Evolutionary conservation across 2,329 filamentous ascomycete species (phyloP), one percentile per base, ranked within the genome.

Genomic region (Cryphonectria parasitica): DNA sequence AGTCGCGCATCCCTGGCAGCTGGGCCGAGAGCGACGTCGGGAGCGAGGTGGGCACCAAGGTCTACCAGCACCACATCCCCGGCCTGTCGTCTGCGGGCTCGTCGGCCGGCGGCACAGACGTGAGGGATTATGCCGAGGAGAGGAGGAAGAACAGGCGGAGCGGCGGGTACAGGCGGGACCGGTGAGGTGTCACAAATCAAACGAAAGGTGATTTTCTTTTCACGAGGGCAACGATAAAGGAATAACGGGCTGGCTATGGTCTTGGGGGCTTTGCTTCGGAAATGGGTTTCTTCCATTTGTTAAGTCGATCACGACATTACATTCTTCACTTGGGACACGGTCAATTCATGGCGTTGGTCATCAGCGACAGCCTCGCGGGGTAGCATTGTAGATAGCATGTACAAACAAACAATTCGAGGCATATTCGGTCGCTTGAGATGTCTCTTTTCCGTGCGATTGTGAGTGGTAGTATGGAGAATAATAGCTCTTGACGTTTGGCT

Each of bases 1-100:
- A 77, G 69, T 77, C 80, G 36, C 77, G 78, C 6, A 75, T 81
- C 39, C 80, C 81, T 2, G 79, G 80, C 41, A 79, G 79, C 66
- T 82, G 79, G 76, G 76, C 75, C 63, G 79, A 80, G 69, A 84
- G 83, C 76, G 82, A 83, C 70, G 78, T 77, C 71, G 80, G 75
- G 60, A 85, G 83, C 76, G 87, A 89, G 2, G 74, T 85, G 11
- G 87, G 87, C 41, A 88, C 86, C 74, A 89, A 88, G 82, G 83
- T 86, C 52, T 89, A 89, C 76, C 82, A 82, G 74, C 86, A 88
- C 74, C 79, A 84, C 52, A 86, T 88, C 77, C 87, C 87, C 2
- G 86, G 87, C 73, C 77, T 87, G 74, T 81, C 81, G 72, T 71
- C 70, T 5, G 75, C 74, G 67, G 74, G 79, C 67, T 80, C 75